phyloP scores from a whole-genome alignment of 345 rosid species.

The Aquilaria malaccensis region DNA sequence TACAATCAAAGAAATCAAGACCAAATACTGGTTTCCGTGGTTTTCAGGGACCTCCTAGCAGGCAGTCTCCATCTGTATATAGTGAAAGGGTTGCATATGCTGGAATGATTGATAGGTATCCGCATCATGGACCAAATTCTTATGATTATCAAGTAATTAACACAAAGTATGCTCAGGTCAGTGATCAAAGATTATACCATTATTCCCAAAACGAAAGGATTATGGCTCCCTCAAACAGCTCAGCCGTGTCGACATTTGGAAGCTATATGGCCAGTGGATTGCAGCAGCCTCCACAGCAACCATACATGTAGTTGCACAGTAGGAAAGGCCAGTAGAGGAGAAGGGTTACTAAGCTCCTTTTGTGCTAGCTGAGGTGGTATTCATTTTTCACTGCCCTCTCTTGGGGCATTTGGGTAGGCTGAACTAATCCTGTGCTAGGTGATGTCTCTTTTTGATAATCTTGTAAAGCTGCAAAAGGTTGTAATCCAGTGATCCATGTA shows the following conservation, averaged over 20 bases:
- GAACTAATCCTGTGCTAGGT: too few species aligned
- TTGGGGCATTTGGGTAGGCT: too few species aligned
- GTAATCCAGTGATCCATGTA: too few species aligned
- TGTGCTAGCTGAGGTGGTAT: too few species aligned
- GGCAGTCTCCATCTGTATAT: slow-evolving; percentile 28
- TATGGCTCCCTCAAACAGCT: slow-evolving; percentile 18
- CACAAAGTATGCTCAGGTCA: slow-evolving; percentile 24
- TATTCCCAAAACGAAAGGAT: slow-evolving; percentile 26
- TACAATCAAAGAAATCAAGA: slow-evolving; percentile 32
- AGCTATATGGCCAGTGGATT: slow-evolving; percentile 21
- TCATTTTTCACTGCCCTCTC: too few species aligned
- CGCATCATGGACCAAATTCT: slow-evolving; percentile 23
- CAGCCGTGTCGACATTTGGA: slow-evolving; percentile 24
- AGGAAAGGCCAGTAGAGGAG: too few species aligned
- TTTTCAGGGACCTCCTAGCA: slow-evolving; percentile 21
- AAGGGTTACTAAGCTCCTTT: too few species aligned
- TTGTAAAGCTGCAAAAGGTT: too few species aligned
- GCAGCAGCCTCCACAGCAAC: slow-evolving; percentile 27
- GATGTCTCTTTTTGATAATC: too few species aligned
- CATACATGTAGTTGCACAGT: slow-evolving; percentile 20
- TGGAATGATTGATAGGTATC: slow-evolving; percentile 33
- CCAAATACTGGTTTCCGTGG: slow-evolving; percentile 29
- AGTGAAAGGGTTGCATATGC: slow-evolving; percentile 16
- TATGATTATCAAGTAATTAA: slow-evolving; percentile 29
- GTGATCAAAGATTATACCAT: slow-evolving; percentile 35